These are phyloP conservation scores for Escovopsis sp. DNA, from an alignment of 2,329 filamentous ascomycete species.

Conservation along the genomic window DNA sequence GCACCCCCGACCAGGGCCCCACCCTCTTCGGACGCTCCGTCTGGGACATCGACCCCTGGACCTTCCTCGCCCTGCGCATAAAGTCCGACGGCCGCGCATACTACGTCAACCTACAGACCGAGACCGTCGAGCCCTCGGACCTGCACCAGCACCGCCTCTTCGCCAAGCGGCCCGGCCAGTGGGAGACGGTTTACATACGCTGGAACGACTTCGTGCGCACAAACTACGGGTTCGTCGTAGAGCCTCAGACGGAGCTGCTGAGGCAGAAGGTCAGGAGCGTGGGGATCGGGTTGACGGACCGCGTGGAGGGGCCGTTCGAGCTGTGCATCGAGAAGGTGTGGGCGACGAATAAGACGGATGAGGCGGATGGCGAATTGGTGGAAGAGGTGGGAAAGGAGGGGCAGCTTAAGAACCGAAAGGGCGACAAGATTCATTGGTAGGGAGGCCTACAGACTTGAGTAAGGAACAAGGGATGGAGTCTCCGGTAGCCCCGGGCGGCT, in stretches of 20 bases:
- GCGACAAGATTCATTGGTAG: constrained; percentile 25
- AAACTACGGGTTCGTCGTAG: constrained; percentile 80
- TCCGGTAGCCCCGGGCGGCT: too few relatives aligned
- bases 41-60: constrained; percentile 84
- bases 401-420: constrained; percentile 22
- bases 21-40: constrained; percentile 76
- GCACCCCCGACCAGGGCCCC: constrained; percentile 60
- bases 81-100: constrained; percentile 87
- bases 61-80: constrained; percentile 73
- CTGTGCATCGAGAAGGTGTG: constrained; percentile 75
- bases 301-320: constrained; percentile 78
- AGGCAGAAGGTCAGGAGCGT: constrained; percentile 73
- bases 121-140: constrained; percentile 86
- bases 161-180: constrained; percentile 62
- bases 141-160: constrained; percentile 89
- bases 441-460: too few relatives aligned
- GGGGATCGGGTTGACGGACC: constrained; percentile 78
- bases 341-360: constrained; percentile 55
- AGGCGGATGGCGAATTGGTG: constrained; percentile 7
- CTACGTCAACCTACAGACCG: constrained; percentile 90
- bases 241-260: constrained; percentile 83
- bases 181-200: constrained; percentile 89
- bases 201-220: constrained; percentile 92
- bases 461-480: too few relatives aligned
- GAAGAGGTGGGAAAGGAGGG: constrained; percentile 10